Evolutionary conservation across 202 grass and related monocot species (phyloP).

Genomic region (Dendrocalamus latiflorus): DNA sequence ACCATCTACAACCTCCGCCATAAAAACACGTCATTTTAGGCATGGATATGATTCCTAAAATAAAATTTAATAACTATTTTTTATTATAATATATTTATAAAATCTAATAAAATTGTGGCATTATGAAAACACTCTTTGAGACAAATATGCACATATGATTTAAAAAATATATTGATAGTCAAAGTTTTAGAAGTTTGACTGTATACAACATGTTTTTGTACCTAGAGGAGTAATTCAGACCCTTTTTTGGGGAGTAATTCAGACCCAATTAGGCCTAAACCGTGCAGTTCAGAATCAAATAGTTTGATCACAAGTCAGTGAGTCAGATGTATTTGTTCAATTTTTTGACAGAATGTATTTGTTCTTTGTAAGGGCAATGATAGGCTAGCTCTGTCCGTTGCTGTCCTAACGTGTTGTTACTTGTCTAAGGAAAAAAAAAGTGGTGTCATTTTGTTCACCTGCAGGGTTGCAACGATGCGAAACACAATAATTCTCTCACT

Average conservation of each 20-base stretch:
- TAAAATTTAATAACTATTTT: too few relatives aligned
- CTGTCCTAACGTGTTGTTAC: neutral
- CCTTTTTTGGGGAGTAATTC: too few relatives aligned
- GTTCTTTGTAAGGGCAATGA: neutral
- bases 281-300: neutral
- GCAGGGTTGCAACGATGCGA: neutral
- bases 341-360: neutral
- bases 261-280: neutral
- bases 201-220: too few relatives aligned
- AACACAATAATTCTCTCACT: neutral
- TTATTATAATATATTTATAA: too few relatives aligned
- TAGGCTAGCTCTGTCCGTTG: neutral
- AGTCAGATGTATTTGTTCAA: neutral
- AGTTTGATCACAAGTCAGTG: neutral
- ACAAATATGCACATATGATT: too few relatives aligned
- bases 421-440: neutral
- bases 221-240: neutral
- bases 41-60: fast-evolving
- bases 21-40: too few relatives aligned
- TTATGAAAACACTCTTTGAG: too few relatives aligned
- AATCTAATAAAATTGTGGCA: too few relatives aligned
- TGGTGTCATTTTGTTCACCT: neutral
- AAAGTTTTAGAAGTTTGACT: too few relatives aligned
- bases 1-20: too few relatives aligned
- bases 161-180: too few relatives aligned